Percentiles rank a stretch among this genome's conserved stretches.
These are phyloP conservation scores for Pyrenula aspistea DNA, from an alignment of 495 filamentous ascomycete genomes.

Conservation along the genomic window DNA sequence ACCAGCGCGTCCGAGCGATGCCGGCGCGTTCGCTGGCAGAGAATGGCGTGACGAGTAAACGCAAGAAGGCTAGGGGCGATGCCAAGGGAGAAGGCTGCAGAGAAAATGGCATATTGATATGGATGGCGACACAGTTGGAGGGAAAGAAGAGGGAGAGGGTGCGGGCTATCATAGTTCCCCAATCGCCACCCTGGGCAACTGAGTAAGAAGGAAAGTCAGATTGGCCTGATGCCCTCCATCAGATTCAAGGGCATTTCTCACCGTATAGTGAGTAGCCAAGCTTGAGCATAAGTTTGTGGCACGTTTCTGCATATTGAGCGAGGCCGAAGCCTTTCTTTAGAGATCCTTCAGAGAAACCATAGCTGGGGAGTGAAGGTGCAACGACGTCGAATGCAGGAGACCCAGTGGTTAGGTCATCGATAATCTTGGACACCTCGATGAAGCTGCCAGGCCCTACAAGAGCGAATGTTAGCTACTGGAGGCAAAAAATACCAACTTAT, in stretches of 20 bases:
- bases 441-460: slow-evolving; percentile 54
- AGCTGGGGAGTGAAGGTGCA: slow-evolving; percentile 58
- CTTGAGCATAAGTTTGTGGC: slow-evolving; percentile 28
- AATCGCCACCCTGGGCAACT: slow-evolving; percentile 40
- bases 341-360: slow-evolving; percentile 49
- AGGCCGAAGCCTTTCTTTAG: slow-evolving; percentile 26
- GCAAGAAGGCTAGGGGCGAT: slow-evolving; percentile 20
- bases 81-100: slow-evolving; percentile 20
- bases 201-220: background rate
- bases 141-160: slow-evolving; percentile 28
- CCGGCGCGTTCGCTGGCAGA: slow-evolving; percentile 19
- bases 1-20: slow-evolving; percentile 19
- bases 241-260: slow-evolving; percentile 1
- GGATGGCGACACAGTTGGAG: slow-evolving; percentile 26
- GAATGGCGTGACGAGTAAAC: slow-evolving; percentile 23
- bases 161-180: slow-evolving; percentile 32
- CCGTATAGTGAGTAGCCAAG: slow-evolving; percentile 34
- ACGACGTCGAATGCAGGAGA: slow-evolving; percentile 56
- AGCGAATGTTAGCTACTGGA: slow-evolving; percentile 1
- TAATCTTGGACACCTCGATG: slow-evolving; percentile 50
- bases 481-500: background rate
- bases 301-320: slow-evolving; percentile 28
- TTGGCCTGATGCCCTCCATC: background rate
- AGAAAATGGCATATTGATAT: slow-evolving; percentile 29
- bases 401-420: slow-evolving; percentile 39